Evolutionary conservation across 1,284 basidiomycete species (phyloP).

Genomic region (Bjerkandera adusta): DNA sequence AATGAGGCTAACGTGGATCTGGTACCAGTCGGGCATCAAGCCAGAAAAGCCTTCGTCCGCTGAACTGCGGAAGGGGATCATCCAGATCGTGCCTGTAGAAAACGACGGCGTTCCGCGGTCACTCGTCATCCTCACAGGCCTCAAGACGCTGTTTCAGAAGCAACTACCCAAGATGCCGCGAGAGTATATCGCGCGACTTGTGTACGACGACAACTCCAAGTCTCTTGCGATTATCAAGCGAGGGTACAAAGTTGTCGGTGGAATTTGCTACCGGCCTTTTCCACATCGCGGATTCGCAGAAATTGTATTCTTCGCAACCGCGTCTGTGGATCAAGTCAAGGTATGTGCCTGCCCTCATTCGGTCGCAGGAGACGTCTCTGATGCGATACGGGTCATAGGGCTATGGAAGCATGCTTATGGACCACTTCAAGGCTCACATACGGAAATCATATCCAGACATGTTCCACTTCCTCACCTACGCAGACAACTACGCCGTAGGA

Average conservation of each 20-base stretch:
- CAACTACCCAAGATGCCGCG: conserved; percentile 99
- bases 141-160: conserved; percentile 97
- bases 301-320: conserved; percentile 98
- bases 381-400: conserved; percentile 76
- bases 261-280: conserved; percentile 97
- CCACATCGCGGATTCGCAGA: conserved; percentile 95
- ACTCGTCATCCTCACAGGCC: conserved; percentile 85
- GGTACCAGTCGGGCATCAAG: conserved; percentile 46
- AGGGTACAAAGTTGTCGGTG: conserved; percentile 95
- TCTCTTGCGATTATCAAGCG: conserved; percentile 94
- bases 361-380: no score
- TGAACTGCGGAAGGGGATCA: conserved; percentile 84
- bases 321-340: conserved; percentile 96
- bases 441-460: conserved; percentile 77
- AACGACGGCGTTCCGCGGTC: conserved; percentile 80
- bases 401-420: conserved; percentile 98
- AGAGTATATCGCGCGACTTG: conserved; percentile 96
- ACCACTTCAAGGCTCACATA: conserved; percentile 96
- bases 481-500: conserved; percentile 98
- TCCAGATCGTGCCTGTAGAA: conserved; percentile 84
- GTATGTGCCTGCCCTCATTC: conserved; percentile 54
- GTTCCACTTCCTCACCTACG: conserved; percentile 96
- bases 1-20: neutral
- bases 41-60: conserved; percentile 78
- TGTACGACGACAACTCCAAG: conserved; percentile 91